Conservation (phyloP, 179 eudicot genomes). For the Amaranthus tricolor region DNA sequence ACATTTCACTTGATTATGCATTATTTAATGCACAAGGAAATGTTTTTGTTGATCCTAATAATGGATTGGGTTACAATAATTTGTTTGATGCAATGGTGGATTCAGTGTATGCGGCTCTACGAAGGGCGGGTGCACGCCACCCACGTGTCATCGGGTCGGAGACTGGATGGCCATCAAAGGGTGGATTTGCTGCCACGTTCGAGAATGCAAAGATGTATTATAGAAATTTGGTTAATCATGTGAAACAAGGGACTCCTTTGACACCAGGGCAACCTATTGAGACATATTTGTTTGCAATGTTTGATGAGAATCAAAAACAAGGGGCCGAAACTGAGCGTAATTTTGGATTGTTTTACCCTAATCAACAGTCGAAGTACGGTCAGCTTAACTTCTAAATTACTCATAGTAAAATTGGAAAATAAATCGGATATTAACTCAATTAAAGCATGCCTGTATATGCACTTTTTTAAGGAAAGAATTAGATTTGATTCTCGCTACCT, state of each 20-base stretch:
- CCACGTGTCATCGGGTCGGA: background rate
- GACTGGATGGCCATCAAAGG: slow-evolving; percentile 30
- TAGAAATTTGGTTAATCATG: slow-evolving; percentile 36
- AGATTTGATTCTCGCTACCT: too few species aligned
- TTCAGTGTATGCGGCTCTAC: slow-evolving; percentile 31
- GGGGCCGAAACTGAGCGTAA: slow-evolving; percentile 29
- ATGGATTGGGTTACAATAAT: slow-evolving; percentile 30
- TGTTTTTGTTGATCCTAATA: slow-evolving; percentile 27
- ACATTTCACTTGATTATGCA: slow-evolving; percentile 29
- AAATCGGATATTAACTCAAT: too few species aligned
- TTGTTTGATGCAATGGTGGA: slow-evolving; percentile 52
- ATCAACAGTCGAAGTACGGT: slow-evolving; percentile 34
- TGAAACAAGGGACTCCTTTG: slow-evolving; percentile 30
- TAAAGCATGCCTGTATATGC: too few species aligned
- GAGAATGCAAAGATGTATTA: slow-evolving; percentile 34
- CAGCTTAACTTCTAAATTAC: background rate
- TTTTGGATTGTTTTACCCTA: slow-evolving; percentile 38
- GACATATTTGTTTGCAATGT: slow-evolving; percentile 42
- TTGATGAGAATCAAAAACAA: slow-evolving; percentile 34
- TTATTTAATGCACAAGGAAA: slow-evolving; percentile 23
- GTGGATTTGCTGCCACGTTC: slow-evolving; percentile 16
- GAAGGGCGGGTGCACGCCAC: slow-evolving; percentile 11
- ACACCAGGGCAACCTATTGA: slow-evolving; percentile 29
- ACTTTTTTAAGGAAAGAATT: too few species aligned
- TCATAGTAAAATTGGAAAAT: too few species aligned